Base-by-base conservation (phyloP, 2,329 filamentous ascomycete species). In the Nakataea oryzae region DNA sequence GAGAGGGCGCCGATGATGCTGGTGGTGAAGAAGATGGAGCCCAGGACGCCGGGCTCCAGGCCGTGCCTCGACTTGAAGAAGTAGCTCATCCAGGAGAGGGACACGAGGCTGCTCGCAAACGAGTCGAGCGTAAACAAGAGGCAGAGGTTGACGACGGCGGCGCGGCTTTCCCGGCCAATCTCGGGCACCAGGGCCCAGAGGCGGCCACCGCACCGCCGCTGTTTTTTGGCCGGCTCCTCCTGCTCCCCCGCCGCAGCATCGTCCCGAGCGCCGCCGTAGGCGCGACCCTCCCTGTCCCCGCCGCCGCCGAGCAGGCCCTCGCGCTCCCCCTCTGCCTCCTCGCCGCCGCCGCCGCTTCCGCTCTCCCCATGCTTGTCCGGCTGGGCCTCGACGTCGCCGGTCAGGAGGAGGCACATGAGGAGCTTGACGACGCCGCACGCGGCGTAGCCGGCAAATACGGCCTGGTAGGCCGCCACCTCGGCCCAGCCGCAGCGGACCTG, bases 31-130 rank as follows among this genome's bases (percentile, higher is more conserved):
- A 86, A 85, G 13, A 86, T 73, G 0, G 78, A 77, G 0, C 83
- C 83, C 2, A 86, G 71, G 8, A 73, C 72, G 17, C 78, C 80
- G 34, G 81, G 77, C 30, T 79, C 73, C 14, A 86, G 72, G 34
- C 72, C 65, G 66, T 80, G 81, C 14, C 76, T 76, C 1, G 74
- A 76, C 24, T 75, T 76, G 69, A 85, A 85, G 70, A 80, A 86
- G 65, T 76, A 84, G 0, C 81, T 82, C 3, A 84, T 72, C 87
- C 86, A 75, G 67, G 85, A 74, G 78, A 85, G 69, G 27, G 85
- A 83, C 4, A 86, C 86, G 70, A 93, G 80, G 2, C 89, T 89
- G 1, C 85, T 87, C 1, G 87, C 88, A 62, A 91, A 82, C 0
- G 85, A 82, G 70, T 92, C 89, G 7, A 91, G 69, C 1, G 81